phyloP scores from a whole-genome alignment of 208 protist genomes.

The Acanthamoeba healyi region DNA sequence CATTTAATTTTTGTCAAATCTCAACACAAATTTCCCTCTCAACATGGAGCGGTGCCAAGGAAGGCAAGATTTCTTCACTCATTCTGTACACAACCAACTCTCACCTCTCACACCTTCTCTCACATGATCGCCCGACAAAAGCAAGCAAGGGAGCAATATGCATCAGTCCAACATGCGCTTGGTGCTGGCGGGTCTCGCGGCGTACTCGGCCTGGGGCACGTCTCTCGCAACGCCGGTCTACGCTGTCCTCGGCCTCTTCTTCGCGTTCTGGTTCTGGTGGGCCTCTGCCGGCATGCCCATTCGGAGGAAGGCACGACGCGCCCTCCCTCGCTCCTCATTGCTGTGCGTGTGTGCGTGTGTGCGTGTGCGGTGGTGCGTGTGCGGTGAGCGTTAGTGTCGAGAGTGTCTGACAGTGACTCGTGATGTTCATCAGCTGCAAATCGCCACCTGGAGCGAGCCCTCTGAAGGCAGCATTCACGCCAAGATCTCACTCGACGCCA shows the following conservation, averaged over 20 bases:
- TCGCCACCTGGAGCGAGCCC: slow-evolving; percentile 45
- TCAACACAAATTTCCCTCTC: too few species aligned
- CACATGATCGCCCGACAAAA: background rate
- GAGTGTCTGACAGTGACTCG: background rate
- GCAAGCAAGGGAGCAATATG: background rate
- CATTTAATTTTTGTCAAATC: too few species aligned
- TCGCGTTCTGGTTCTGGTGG: slow-evolving; percentile 69
- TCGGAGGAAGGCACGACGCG: background rate
- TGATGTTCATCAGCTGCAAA: background rate
- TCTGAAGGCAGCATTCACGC: slow-evolving; percentile 52
- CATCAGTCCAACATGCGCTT: slow-evolving; percentile 59
- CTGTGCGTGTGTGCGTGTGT: background rate
- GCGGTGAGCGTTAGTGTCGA: background rate
- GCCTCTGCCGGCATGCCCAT: slow-evolving; percentile 45
- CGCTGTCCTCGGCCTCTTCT: background rate
- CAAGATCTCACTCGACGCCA: slow-evolving; percentile 65
- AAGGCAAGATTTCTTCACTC: too few species aligned
- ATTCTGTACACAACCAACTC: too few species aligned
- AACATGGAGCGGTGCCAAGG: too few species aligned
- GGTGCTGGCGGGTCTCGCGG: slow-evolving; percentile 2
- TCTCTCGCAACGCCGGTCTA: background rate
- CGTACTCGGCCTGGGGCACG: slow-evolving; percentile 56
- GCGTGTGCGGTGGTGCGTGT: background rate
- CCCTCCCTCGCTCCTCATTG: background rate
- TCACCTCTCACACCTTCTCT: too few species aligned